Evolutionary conservation across 2,329 filamentous ascomycete genomes (phyloP), one percentile per base, ranked within the genome.

Genomic region (Bimuria novae-zelandiae): DNA sequence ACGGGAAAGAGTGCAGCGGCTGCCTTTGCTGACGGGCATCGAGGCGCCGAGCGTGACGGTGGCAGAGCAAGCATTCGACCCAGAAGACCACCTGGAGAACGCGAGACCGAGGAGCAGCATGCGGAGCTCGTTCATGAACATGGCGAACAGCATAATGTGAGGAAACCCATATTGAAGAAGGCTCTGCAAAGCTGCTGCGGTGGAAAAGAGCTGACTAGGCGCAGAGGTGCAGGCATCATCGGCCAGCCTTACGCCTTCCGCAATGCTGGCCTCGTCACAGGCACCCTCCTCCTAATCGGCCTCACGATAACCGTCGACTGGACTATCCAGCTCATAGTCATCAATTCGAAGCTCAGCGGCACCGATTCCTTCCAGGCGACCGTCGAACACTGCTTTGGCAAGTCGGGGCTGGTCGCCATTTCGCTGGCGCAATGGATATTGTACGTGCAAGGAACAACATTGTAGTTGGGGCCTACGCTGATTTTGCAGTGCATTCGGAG

Each of bases 141-240:
- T 99, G 94, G 93, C 94, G 58, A 99, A 99, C 78, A 95, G 90
- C 65, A 99, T 99, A 72, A 97, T 99, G 76, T 78, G 61, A 61
- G 76, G 59, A 8, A 4, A 25, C 25, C 14, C 16, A 8, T 33
- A 39, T 14, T 23, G 10, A 5, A 16, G 10, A 27, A 35, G 22
- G 22, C 32, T n/a, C 42, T 16, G 21, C 3, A 16, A 1, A 0
- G 4, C 16, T 19, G 12, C 8, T 12, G 1, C n/a, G 0, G 12
- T 12, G 8, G 10, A n/a, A 0, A 22, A 22, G 29, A 7, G 54
- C 68, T 69, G 49, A 70, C 47, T 27, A 33, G 8, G 16, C 42
- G 50, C 49, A 79, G 76, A 56, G 85, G 85, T 25, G 85, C 85
- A 25, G 85, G 85, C 2, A 88, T 88, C 54, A 88, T 88, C 63